A percentile compares a stretch with the other conserved stretches of the same genome.
Conservation (phyloP, 352 stramenopile species). For the Phytophthora sp. region DNA sequence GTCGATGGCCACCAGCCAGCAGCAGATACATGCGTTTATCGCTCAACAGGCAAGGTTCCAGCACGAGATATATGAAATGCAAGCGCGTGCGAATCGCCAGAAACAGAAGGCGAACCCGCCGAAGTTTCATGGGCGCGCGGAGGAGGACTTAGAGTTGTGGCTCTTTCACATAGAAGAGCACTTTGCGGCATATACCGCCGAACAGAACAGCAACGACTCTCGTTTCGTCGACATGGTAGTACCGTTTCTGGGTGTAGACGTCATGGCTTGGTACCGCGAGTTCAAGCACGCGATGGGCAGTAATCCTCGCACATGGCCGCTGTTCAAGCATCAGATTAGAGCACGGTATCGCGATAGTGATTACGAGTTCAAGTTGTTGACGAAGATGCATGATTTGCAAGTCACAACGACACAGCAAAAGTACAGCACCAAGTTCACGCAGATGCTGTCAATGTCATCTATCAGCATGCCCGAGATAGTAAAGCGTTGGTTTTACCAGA, state of each 20-base stretch:
- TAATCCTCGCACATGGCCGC: background rate
- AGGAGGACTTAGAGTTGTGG: slow-evolving; percentile 17
- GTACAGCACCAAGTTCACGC: no score
- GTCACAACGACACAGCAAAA: background rate
- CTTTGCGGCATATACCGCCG: background rate
- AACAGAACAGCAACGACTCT: background rate
- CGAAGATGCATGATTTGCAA: background rate
- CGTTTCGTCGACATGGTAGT: slow-evolving; percentile 11
- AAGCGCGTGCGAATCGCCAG: slow-evolving; percentile 7
- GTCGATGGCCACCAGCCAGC: background rate
- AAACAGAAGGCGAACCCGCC: slow-evolving; percentile 6
- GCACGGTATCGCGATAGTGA: no score
- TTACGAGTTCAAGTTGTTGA: no score
- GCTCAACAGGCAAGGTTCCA: slow-evolving; percentile 10
- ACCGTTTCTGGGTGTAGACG: slow-evolving; percentile 3
- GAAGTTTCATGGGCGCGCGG: background rate
- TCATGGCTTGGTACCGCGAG: slow-evolving; percentile 13
- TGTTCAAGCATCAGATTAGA: slow-evolving; percentile 15
- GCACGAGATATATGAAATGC: slow-evolving; percentile 8
- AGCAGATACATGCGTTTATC: slow-evolving; percentile 2
- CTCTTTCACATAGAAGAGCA: slow-evolving; percentile 12
- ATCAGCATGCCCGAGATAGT: background rate
- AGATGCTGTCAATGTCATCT: background rate
- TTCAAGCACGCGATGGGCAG: slow-evolving; percentile 7
- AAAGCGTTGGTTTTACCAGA: slow-evolving; percentile 7